Evolutionary conservation across 106 monocot genomes (phyloP), one percentile per base, ranked within the genome.

Genomic region (Amphibolis antarctica): DNA sequence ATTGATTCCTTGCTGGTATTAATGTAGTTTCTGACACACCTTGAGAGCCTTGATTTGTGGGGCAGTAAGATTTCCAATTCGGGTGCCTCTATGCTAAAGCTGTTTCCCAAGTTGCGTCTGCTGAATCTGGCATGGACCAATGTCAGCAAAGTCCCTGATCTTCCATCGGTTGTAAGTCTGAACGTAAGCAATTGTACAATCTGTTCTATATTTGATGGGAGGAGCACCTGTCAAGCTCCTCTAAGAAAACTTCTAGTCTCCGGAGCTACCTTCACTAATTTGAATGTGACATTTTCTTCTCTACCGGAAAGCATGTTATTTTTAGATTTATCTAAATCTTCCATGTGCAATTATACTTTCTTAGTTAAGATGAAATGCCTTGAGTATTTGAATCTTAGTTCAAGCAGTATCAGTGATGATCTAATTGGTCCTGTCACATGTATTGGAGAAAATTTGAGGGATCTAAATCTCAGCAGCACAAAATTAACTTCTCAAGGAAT

Each of bases 91-190:
- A 12, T 67, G 20, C 75, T 96, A 44, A 56, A 72, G 63, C 52
- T 29, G n/a, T 87, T 96, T 50, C 75, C 89, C 12, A 74, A 29
- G 48, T 72, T 96, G 74, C 74, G 64, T 53, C 74, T 74, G 36
- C 58, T 96, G 57, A 87, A 85, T 82, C 43, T 96, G 51, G 83
- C 89, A 53, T 96, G 86, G 96, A 96, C 96, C 48, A 60, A 75
- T 63, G 90, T 96, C 74, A 84, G 68, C 24, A 44, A 52, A 36
- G 43, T 96, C 68, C 82, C 90, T 42, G 53, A 67, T 68, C 72
- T 86, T 76, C 80, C 82, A 43, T 78, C 86, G 17, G 20, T 90
- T 29, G 46, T 61, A 17, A 68, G 62, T 62, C 75, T 96, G 51
- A 86, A 96, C 78, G 80, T 96, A 77, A 90, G 96, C 58, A 77